A percentile compares a stretch with the other conserved stretches of the same genome.
These are phyloP conservation scores for Gryganskiella cystojenkinii DNA, from an alignment of 192 early-diverging fungal genomes.

Conservation along the genomic window DNA sequence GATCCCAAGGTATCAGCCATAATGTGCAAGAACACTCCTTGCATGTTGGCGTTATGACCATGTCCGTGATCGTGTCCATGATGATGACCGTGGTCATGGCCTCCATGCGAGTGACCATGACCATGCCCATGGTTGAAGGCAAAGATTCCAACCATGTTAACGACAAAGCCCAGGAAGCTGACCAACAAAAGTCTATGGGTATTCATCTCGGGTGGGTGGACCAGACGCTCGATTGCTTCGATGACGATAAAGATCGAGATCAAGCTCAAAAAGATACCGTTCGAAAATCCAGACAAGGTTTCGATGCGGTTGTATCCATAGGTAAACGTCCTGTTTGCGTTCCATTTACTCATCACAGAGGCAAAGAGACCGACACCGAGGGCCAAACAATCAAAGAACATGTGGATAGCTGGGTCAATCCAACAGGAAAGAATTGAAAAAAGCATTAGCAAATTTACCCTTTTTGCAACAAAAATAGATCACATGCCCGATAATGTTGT, in stretches of 20 bases:
- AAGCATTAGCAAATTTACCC: not conserved
- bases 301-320: slow-evolving; percentile 92
- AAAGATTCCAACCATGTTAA: slow-evolving; percentile 94
- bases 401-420: slow-evolving; percentile 83
- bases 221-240: slow-evolving; percentile 89
- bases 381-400: slow-evolving; percentile 97
- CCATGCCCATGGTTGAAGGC: slow-evolving; percentile 90
- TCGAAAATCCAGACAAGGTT: slow-evolving; percentile 91
- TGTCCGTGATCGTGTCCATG: slow-evolving; percentile 69
- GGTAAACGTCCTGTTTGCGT: slow-evolving; percentile 78
- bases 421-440: not conserved
- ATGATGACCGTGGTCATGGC: slow-evolving; percentile 69
- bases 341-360: slow-evolving; percentile 92
- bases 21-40: slow-evolving; percentile 95
- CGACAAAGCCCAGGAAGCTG: slow-evolving; percentile 88
- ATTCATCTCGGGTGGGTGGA: slow-evolving; percentile 88
- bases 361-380: slow-evolving; percentile 89
- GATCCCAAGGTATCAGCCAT: slow-evolving; percentile 95
- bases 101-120: slow-evolving; percentile 64
- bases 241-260: slow-evolving; percentile 92
- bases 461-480: not conserved
- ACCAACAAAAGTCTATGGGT: slow-evolving; percentile 88
- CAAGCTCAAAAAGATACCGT: slow-evolving; percentile 90
- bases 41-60: slow-evolving; percentile 87
- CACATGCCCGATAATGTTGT: not conserved